A percentile compares a stretch with the other conserved stretches of the same genome.
phyloP scores from a whole-genome alignment of 257 asterid genomes.

The Capsicum rhomboideum region DNA sequence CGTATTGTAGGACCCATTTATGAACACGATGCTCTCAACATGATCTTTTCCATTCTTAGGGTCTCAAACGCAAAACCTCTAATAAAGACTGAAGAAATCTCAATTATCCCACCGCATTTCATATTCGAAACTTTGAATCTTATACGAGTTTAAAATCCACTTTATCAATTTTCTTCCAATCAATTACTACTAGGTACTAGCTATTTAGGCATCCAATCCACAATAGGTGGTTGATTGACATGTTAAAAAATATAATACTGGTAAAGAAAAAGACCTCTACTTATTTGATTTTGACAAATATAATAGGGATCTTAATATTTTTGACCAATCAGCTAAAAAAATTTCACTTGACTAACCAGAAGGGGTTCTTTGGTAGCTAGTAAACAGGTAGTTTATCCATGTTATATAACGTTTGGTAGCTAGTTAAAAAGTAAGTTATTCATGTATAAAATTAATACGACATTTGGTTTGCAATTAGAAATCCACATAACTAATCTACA shows the following conservation, averaged over 20 bases:
- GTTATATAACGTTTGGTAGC: too few relatives aligned
- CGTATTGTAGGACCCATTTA: not conserved
- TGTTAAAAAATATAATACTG: not conserved
- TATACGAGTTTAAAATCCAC: not conserved
- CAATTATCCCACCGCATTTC: not conserved
- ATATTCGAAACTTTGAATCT: not conserved
- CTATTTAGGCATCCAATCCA: not conserved
- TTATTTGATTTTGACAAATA: too few relatives aligned
- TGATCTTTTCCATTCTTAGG: fast-evolving
- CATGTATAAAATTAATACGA: too few relatives aligned
- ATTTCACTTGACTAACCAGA: too few relatives aligned
- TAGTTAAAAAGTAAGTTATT: too few relatives aligned
- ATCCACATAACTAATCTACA: too few relatives aligned
- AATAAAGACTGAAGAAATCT: fast-evolving
- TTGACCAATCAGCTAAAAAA: too few relatives aligned
- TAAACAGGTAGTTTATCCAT: too few relatives aligned
- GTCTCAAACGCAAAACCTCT: fast-evolving
- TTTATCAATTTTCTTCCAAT: not conserved
- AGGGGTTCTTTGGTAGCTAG: too few relatives aligned
- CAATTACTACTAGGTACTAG: not conserved
- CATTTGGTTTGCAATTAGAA: too few relatives aligned
- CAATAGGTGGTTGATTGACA: not conserved
- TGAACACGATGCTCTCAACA: fast-evolving
- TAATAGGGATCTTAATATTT: too few relatives aligned
- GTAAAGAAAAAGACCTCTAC: too few relatives aligned